These are phyloP conservation scores for Blastobotrys aristatus DNA, from an alignment of 1,139 yeast genomes.

Conservation along the genomic window DNA sequence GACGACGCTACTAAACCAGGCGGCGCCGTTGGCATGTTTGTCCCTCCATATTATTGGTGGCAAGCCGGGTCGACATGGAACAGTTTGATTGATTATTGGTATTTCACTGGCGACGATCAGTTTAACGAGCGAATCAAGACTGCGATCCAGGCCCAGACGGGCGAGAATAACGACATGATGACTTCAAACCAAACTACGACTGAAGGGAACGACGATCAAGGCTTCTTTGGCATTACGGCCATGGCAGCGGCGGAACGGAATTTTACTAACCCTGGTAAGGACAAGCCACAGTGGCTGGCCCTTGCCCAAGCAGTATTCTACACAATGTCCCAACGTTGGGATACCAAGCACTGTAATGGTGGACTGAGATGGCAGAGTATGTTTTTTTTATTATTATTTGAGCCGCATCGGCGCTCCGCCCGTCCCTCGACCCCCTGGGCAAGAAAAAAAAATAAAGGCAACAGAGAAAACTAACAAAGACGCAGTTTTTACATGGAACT, in stretches of 20 bases:
- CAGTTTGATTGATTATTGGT: slow-evolving; percentile 71
- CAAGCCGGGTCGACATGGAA: slow-evolving; percentile 98
- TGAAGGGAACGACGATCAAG: slow-evolving; percentile 97
- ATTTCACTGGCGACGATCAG: slow-evolving; percentile 65
- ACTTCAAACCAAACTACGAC: slow-evolving; percentile 91
- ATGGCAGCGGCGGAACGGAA: slow-evolving; percentile 89
- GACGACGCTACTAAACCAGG: not conserved
- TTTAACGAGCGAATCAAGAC: slow-evolving; percentile 53
- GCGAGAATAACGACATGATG: slow-evolving; percentile 68
- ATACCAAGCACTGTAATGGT: slow-evolving; percentile 63
- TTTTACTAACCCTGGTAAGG: slow-evolving; percentile 62
- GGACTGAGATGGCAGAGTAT: slow-evolving; percentile 92
- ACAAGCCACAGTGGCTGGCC: slow-evolving; percentile 61
- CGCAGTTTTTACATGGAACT: slow-evolving; percentile 91
- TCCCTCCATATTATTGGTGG: slow-evolving; percentile 92
- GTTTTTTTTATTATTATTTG: too few relatives aligned
- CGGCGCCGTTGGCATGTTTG: slow-evolving; percentile 69
- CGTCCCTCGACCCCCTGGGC: too few relatives aligned
- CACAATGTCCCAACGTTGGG: slow-evolving; percentile 91
- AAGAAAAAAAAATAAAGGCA: too few relatives aligned
- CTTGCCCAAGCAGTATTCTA: slow-evolving; percentile 79
- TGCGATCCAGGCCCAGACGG: slow-evolving; percentile 71
- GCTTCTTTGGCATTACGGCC: slow-evolving; percentile 91
- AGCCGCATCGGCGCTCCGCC: too few relatives aligned
- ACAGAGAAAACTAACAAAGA: too few relatives aligned